Evolutionary conservation across 1,284 basidiomycete genomes (phyloP).

Genomic region (Trichosporon faecale): DNA sequence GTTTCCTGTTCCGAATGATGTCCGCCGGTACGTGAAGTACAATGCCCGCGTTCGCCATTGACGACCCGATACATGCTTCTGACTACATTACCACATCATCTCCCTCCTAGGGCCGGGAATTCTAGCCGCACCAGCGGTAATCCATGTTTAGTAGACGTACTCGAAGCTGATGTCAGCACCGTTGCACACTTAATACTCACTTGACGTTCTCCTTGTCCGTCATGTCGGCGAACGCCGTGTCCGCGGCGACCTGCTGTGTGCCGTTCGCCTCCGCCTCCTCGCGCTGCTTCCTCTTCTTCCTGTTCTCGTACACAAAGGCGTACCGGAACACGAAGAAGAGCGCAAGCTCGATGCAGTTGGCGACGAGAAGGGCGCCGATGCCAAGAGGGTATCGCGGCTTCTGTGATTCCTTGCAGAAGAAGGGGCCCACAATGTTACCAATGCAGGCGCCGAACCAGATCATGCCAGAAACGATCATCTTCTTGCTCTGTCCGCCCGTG

Average conservation of each 20-base stretch:
- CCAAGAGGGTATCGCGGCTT: constrained; percentile 54
- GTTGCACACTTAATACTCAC: constrained; percentile 15
- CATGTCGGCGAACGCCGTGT: constrained; percentile 47
- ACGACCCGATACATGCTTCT: too few relatives aligned
- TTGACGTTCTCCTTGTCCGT: constrained; percentile 51
- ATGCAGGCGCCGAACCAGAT: constrained; percentile 49
- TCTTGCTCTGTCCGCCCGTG: constrained; percentile 56
- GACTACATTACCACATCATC: too few relatives aligned
- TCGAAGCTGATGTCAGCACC: constrained; percentile 15
- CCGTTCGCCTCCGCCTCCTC: constrained; percentile 23
- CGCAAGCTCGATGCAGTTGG: constrained; percentile 47
- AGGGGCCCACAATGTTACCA: constrained; percentile 54
- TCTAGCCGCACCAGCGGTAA: too few relatives aligned
- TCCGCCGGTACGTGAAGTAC: too few relatives aligned
- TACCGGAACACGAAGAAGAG: constrained; percentile 52
- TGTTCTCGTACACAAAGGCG: constrained; percentile 52
- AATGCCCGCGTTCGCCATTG: too few relatives aligned
- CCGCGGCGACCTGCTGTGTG: constrained; percentile 21
- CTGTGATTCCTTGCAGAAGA: constrained; percentile 51
- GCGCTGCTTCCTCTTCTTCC: constrained; percentile 44
- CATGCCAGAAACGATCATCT: constrained; percentile 50
- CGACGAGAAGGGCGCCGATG: constrained; percentile 53
- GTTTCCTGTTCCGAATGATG: too few relatives aligned
- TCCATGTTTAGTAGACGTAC: constrained; percentile 20
- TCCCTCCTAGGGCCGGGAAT: too few relatives aligned